Percentiles rank a stretch among this genome's conserved stretches.
Evolutionary conservation across 371 early-diverging fungal genomes (phyloP).

Genomic region (Rhizopus microsporus): DNA sequence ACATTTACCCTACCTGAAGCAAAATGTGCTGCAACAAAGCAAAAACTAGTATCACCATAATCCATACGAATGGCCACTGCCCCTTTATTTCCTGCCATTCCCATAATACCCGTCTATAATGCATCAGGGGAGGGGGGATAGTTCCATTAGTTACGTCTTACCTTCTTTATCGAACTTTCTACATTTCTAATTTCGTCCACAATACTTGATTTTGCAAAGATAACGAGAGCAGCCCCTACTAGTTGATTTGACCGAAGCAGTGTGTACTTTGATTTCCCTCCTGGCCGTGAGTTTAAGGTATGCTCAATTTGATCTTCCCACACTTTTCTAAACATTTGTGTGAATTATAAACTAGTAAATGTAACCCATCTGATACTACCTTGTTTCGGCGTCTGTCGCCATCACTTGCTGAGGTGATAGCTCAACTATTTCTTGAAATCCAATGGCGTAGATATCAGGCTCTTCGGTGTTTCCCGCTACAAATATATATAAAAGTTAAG

Average conservation of each 20-base stretch:
- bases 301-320: conserved; percentile 72
- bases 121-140: conserved; percentile 1
- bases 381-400: conserved; percentile 73
- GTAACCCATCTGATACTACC: conserved; percentile 19
- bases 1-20: conserved; percentile 70
- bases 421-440: conserved; percentile 95
- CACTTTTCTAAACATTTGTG: conserved; percentile 24
- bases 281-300: conserved; percentile 51
- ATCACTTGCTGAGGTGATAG: conserved; percentile 83
- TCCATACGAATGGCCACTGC: conserved; percentile 86
- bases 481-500: neutral
- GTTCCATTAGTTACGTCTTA: conserved; percentile 12
- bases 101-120: conserved; percentile 72
- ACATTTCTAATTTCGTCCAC: conserved; percentile 80
- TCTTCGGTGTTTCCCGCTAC: conserved; percentile 37
- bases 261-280: conserved; percentile 59
- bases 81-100: conserved; percentile 90
- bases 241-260: conserved; percentile 82
- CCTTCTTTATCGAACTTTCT: conserved; percentile 80
- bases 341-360: neutral
- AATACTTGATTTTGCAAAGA: conserved; percentile 73
- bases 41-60: conserved; percentile 83
- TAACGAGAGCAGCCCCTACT: conserved; percentile 83
- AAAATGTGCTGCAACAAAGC: conserved; percentile 91
- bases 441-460: conserved; percentile 87